Base-by-base conservation (phyloP, 2,329 filamentous ascomycete genomes). In the Exserohilum rostratum region DNA sequence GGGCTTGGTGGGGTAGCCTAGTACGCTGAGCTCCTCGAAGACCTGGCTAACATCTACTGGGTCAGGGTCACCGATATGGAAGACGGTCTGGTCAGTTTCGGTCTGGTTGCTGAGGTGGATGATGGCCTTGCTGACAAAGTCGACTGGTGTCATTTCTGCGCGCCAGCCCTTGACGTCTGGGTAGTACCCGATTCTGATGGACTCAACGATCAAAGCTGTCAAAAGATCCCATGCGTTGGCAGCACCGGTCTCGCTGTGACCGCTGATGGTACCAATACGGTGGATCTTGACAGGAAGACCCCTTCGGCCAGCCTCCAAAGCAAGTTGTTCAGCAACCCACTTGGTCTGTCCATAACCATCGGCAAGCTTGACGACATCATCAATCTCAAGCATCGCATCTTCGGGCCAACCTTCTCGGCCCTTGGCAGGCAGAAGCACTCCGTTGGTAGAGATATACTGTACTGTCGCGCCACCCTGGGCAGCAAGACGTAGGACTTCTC, bases 131-230 rank as follows among this genome's bases (percentile, higher is more conserved):
- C 87, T 90, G 54, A 92, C 89, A 66, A 90, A 92, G 73, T 93
- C 90, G 12, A 91, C 90, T 0, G 90, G 90, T 0, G 90, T 92
- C 90, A 93, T 93, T 76, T 93, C 90, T 1, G 89, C 84, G 45
- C 87, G 85, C 90, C 90, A 93, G 37, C 86, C 86, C 45, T 88
- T 82, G 3, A 92, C 86, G 48, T 90, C 82, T 0, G 90, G 90
- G 1, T 84, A 84, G 61, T 84, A 83, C 5, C 89, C 89, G 3
- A 93, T 80, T 47, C 89, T 86, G 33, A 93, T 81, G 0, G 90
- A 92, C 70, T 93, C 90, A 1, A 92, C 87, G 22, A 93, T 82
- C 51, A 93, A 72, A 0, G 90, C 90, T 47, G 88, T 90, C 40
- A 93, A 78, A 17, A 93, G 77, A 80, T 93, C 90, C 78, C 87